Evolutionary conservation across 805 yeast genomes (phyloP).

Genomic region (Cyberlindnera saturnus): DNA sequence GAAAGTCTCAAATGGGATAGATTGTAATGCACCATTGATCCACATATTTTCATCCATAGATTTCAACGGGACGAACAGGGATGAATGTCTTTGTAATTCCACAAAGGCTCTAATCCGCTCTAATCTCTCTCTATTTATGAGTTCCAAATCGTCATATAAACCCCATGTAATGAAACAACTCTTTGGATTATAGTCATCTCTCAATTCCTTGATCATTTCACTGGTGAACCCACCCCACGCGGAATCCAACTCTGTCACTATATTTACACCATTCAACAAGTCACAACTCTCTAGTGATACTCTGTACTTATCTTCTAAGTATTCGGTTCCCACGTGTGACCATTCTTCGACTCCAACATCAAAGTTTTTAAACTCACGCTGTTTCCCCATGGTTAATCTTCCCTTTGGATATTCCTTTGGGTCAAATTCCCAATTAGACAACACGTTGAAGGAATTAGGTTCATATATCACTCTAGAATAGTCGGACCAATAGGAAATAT

Average conservation of each 20-base stretch:
- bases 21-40: slow-evolving; percentile 35
- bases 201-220: slow-evolving; percentile 43
- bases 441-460: slow-evolving; percentile 49
- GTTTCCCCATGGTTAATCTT: slow-evolving; percentile 21
- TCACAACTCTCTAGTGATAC: slow-evolving; percentile 71
- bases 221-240: slow-evolving; percentile 81
- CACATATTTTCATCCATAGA: slow-evolving; percentile 28
- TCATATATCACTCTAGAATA: slow-evolving; percentile 61
- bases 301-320: slow-evolving; percentile 55
- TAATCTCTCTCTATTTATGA: slow-evolving; percentile 16
- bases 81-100: slow-evolving; percentile 40
- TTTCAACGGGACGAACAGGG: slow-evolving; percentile 51
- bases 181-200: slow-evolving; percentile 66
- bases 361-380: slow-evolving; percentile 38
- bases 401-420: slow-evolving; percentile 27
- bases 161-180: slow-evolving; percentile 43
- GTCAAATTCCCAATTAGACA: slow-evolving; percentile 57
- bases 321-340: slow-evolving; percentile 37
- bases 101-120: slow-evolving; percentile 42
- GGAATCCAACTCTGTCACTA: slow-evolving; percentile 63
- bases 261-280: slow-evolving; percentile 60
- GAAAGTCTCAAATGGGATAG: slow-evolving; percentile 39
- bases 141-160: slow-evolving; percentile 22
- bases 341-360: slow-evolving; percentile 61
- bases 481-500: slow-evolving; percentile 74